Evolutionary conservation across 441 rosid species (phyloP).

Genomic region (Euphorbia celastroides): DNA sequence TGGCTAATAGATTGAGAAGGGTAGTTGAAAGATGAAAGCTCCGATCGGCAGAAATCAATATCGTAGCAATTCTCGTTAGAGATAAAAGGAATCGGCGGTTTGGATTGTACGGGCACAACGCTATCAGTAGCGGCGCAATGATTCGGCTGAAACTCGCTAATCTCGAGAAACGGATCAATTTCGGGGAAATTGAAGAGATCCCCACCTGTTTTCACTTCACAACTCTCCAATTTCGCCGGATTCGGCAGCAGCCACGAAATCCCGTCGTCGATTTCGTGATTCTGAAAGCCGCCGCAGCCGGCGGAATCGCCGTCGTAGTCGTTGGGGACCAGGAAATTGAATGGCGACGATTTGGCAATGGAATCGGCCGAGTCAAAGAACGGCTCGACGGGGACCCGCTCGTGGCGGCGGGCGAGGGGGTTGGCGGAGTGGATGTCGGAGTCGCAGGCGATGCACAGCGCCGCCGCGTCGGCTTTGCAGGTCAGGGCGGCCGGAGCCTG

Average conservation of each 20-base stretch:
- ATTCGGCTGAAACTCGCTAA: slow-evolving; percentile 34
- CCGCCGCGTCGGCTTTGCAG: slow-evolving; percentile 91
- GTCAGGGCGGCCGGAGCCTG: slow-evolving; percentile 89
- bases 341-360: slow-evolving; percentile 33
- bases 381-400: slow-evolving; percentile 71
- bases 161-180: slow-evolving; percentile 48
- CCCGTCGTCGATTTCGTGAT: slow-evolving; percentile 29
- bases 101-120: slow-evolving; percentile 71
- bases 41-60: slow-evolving; percentile 60
- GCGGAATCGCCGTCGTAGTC: slow-evolving; percentile 28
- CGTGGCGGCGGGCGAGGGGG: slow-evolving; percentile 78
- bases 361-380: slow-evolving; percentile 53
- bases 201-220: slow-evolving; percentile 31
- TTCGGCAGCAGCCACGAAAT: slow-evolving; percentile 67
- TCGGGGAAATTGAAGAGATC: slow-evolving; percentile 41
- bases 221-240: slow-evolving; percentile 7
- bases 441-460: slow-evolving; percentile 82
- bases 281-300: slow-evolving; percentile 10
- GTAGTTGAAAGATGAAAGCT: slow-evolving; percentile 51
- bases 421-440: slow-evolving; percentile 90
- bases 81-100: slow-evolving; percentile 21
- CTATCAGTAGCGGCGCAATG: slow-evolving; percentile 39
- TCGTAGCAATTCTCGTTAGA: slow-evolving; percentile 49
- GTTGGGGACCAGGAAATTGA: slow-evolving; percentile 27
- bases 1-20: slow-evolving; percentile 51